Percentiles rank a stretch among this genome's conserved stretches.
phyloP scores from a whole-genome alignment of 352 stramenopile genomes.

The Pythium pyrilobum region DNA sequence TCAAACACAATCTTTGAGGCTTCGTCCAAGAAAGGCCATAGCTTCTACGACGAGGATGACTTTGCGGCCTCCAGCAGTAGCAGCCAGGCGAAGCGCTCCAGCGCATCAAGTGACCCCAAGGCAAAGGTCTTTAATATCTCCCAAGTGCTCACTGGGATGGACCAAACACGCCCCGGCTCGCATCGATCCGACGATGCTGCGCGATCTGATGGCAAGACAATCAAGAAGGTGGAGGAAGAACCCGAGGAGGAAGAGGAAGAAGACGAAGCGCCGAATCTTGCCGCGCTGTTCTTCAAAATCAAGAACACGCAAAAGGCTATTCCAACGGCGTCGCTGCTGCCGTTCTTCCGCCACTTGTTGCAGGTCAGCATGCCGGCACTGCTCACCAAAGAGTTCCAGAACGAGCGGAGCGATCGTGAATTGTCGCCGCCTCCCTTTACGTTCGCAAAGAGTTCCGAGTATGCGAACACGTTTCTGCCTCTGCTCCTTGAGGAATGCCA shows the following conservation, averaged over 20 bases:
- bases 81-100: slow-evolving; percentile 1
- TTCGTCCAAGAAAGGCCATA: slow-evolving; percentile 58
- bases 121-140: slow-evolving; percentile 55
- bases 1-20: slow-evolving; percentile 29
- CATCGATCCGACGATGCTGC: neutral
- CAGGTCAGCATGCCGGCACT: slow-evolving; percentile 75
- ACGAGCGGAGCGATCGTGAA: slow-evolving; percentile 45
- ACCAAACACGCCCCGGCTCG: slow-evolving; percentile 11
- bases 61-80: slow-evolving; percentile 24
- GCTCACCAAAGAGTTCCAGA: slow-evolving; percentile 58
- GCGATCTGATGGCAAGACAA: neutral
- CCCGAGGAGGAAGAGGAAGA: slow-evolving; percentile 32
- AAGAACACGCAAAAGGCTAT: slow-evolving; percentile 77
- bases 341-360: slow-evolving; percentile 80
- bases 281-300: slow-evolving; percentile 74
- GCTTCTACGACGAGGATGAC: slow-evolving; percentile 70
- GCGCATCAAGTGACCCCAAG: slow-evolving; percentile 2
- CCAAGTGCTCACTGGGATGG: slow-evolving; percentile 59
- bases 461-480: slow-evolving; percentile 72
- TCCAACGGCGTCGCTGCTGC: slow-evolving; percentile 57
- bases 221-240: neutral
- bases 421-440: slow-evolving; percentile 44
- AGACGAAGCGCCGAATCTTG: slow-evolving; percentile 46
- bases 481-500: slow-evolving; percentile 80
- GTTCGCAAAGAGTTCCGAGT: slow-evolving; percentile 68